A percentile compares a stretch with the other conserved stretches of the same genome.
Evolutionary conservation across 495 filamentous ascomycete species (phyloP).

Genomic region (Neurospora sp.): DNA sequence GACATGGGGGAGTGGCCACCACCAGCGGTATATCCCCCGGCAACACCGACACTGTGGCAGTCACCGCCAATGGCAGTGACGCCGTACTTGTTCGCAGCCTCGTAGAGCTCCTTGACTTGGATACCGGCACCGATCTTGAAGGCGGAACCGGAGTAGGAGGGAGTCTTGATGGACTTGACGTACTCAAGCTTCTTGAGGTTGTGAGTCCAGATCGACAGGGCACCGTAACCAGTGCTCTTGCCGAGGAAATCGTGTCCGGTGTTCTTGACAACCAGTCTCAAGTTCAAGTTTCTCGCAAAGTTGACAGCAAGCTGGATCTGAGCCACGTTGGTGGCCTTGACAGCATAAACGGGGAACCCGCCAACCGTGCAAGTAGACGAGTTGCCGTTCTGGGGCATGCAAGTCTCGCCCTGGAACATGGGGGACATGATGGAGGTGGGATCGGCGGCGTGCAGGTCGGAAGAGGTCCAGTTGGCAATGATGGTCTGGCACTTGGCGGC

Average conservation of each 20-base stretch:
- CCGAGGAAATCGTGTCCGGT: conserved; percentile 58
- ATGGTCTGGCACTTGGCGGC: conserved; percentile 27
- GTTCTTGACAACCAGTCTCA: conserved; percentile 54
- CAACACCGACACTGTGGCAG: conserved; percentile 24
- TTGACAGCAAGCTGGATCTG: conserved; percentile 53
- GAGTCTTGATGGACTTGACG: conserved; percentile 5
- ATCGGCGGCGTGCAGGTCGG: conserved; percentile 29
- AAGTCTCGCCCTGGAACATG: conserved; percentile 34
- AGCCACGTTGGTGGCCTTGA: conserved; percentile 41
- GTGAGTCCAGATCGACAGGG: conserved; percentile 51
- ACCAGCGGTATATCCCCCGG: conserved; percentile 33
- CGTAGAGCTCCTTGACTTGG: conserved; percentile 41
- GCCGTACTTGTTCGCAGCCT: conserved; percentile 33
- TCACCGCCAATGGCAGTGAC: conserved; percentile 43
- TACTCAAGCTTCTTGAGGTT: conserved; percentile 24
- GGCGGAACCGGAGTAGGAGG: conserved; percentile 37
- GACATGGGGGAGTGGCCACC: conserved; percentile 36
- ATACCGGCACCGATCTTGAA: conserved; percentile 51
- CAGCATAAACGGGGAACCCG: conserved; percentile 47
- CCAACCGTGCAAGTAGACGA: conserved; percentile 41
- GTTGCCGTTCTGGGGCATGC: conserved; percentile 30
- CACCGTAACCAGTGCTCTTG: conserved; percentile 38
- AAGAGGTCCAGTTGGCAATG: conserved; percentile 22
- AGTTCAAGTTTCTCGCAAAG: conserved; percentile 47
- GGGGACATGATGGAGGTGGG: conserved; percentile 42